phyloP scores from a whole-genome alignment of 305 asterid genomes.

The Salvia sclarea region DNA sequence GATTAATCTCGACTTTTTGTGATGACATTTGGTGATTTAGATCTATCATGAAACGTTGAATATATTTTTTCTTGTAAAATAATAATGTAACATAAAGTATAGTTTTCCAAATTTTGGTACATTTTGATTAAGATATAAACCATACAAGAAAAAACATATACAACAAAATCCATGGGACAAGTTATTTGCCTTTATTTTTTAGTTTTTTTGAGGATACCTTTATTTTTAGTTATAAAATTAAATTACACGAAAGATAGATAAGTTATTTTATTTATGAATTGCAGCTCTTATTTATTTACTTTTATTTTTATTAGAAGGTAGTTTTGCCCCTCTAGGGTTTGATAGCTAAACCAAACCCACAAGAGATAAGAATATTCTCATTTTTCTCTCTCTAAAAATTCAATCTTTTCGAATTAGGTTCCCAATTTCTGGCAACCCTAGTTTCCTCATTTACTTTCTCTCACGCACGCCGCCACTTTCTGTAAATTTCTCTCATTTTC shows the following conservation, averaged over 20 bases:
- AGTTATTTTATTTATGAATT: neutral
- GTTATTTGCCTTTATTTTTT: no score
- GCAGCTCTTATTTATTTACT: neutral
- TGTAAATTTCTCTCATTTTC: neutral
- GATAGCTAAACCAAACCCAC: neutral
- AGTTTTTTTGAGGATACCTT: no score
- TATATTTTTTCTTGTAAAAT: no score
- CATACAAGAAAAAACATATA: neutral
- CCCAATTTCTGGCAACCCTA: constrained; percentile 26
- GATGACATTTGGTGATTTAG: no score
- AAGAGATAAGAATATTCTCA: constrained; percentile 12
- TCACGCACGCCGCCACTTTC: neutral
- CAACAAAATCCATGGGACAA: neutral
- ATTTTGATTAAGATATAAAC: no score
- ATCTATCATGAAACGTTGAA: no score
- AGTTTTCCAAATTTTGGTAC: no score
- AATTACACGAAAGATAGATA: neutral
- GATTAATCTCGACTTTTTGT: no score
- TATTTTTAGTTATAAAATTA: no score
- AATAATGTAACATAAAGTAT: no score
- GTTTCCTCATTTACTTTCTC: neutral
- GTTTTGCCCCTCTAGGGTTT: neutral
- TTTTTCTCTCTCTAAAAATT: neutral
- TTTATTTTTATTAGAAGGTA: neutral
- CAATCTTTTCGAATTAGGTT: constrained; percentile 7